Percentiles rank a stretch among this genome's conserved stretches.
phyloP scores from a whole-genome alignment of 768 basidiomycete genomes.

The Kwoniella dejecticola region DNA sequence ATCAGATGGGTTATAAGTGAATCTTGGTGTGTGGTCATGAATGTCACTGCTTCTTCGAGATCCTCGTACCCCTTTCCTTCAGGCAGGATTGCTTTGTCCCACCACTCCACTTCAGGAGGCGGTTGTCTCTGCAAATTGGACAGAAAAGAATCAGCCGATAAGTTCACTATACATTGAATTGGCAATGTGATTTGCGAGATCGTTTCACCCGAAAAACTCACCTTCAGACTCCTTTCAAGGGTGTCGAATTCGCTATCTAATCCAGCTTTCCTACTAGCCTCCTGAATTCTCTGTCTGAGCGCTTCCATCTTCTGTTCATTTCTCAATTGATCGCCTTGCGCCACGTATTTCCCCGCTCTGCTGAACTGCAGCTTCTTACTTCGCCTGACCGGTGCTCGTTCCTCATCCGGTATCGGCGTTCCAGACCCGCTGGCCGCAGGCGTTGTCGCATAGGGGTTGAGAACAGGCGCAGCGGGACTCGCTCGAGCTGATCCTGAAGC shows the following conservation, averaged over 20 bases:
- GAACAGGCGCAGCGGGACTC: constrained; percentile 60
- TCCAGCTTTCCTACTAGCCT: constrained; percentile 89
- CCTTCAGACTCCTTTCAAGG: constrained; percentile 85
- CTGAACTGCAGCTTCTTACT: constrained; percentile 72
- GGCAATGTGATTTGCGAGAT: no score
- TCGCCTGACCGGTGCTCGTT: constrained; percentile 41
- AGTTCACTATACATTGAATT: no score
- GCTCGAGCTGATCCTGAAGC: constrained; percentile 18
- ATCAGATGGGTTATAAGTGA: constrained; percentile 87
- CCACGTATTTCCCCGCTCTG: constrained; percentile 78
- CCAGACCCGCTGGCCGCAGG: constrained; percentile 29
- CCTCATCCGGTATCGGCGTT: constrained; percentile 22
- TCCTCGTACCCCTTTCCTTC: constrained; percentile 75
- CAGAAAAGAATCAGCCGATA: background rate
- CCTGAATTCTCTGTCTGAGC: constrained; percentile 88
- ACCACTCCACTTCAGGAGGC: constrained; percentile 94
- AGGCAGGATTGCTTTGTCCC: constrained; percentile 85
- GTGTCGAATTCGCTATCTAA: constrained; percentile 90
- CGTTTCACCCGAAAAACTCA: constrained; percentile 54
- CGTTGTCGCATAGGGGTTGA: constrained; percentile 77
- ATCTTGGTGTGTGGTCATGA: constrained; percentile 61
- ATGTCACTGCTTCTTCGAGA: constrained; percentile 63
- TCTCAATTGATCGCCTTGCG: constrained; percentile 59
- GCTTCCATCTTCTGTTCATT: constrained; percentile 77
- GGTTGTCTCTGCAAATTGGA: constrained; percentile 65